Evolutionary conservation across 179 eudicot genomes (phyloP).

Genomic region (Sideroxylon spinosum): DNA sequence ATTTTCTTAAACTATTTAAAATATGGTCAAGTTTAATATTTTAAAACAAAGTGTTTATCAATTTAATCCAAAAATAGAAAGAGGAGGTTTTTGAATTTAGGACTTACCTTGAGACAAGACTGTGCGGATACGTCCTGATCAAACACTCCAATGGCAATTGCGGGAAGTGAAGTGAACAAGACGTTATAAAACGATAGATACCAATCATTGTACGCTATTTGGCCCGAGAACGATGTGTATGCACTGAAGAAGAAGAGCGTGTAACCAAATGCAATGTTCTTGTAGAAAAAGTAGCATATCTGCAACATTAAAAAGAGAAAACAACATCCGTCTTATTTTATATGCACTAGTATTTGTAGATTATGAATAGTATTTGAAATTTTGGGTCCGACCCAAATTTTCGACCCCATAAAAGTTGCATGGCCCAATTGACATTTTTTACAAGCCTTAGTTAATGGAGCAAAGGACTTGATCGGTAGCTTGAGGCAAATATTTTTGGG

Average conservation of each 20-base stretch:
- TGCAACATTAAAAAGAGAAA: constrained; percentile 12
- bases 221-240: constrained; percentile 43
- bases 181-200: constrained; percentile 20
- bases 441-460: too few species aligned
- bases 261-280: constrained; percentile 43
- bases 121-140: constrained; percentile 41
- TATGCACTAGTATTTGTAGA: background rate
- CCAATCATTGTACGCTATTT: constrained; percentile 42
- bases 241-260: constrained; percentile 46
- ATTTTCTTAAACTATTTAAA: too few species aligned
- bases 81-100: background rate
- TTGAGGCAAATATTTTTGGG: too few species aligned
- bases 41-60: too few species aligned
- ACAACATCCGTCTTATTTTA: background rate
- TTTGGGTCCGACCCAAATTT: too few species aligned
- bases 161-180: constrained; percentile 43
- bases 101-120: constrained; percentile 34
- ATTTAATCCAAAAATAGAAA: background rate
- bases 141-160: constrained; percentile 42
- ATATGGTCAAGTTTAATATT: too few species aligned
- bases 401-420: too few species aligned
- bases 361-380: too few species aligned
- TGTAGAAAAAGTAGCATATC: constrained; percentile 56
- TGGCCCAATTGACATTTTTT: too few species aligned
- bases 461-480: too few species aligned